These are phyloP conservation scores for Dryas alaskensis DNA, from an alignment of 306 rosid species.

Conservation along the genomic window DNA sequence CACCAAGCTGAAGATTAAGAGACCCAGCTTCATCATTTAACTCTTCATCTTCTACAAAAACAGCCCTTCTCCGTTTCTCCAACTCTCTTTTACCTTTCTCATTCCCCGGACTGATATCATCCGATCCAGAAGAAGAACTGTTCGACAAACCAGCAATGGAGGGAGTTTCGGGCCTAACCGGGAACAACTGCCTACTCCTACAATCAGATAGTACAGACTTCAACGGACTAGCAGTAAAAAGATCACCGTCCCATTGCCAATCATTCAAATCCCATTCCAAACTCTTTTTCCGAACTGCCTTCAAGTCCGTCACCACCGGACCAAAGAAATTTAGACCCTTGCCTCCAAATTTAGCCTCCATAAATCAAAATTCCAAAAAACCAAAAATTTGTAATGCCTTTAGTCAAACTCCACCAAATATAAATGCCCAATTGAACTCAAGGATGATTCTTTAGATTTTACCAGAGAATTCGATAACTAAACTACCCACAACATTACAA, in stretches of 20 bases:
- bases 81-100: conserved; percentile 58
- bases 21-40: conserved; percentile 49
- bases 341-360: conserved; percentile 69
- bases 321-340: conserved; percentile 47
- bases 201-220: conserved; percentile 48
- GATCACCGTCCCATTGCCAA: conserved; percentile 91
- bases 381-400: background rate
- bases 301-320: conserved; percentile 46
- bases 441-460: background rate
- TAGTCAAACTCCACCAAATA: conserved; percentile 14
- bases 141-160: conserved; percentile 56
- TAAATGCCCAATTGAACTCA: conserved; percentile 22
- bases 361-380: conserved; percentile 21
- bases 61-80: conserved; percentile 68
- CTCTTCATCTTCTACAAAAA: conserved; percentile 53
- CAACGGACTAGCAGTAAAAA: conserved; percentile 57
- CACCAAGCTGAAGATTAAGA: conserved; percentile 65
- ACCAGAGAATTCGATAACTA: conserved; percentile 24
- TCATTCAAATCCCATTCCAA: conserved; percentile 77
- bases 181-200: conserved; percentile 57
- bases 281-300: conserved; percentile 51
- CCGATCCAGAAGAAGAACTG: conserved; percentile 76
- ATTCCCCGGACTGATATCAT: conserved; percentile 49
- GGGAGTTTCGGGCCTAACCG: conserved; percentile 47
- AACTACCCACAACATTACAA: conserved; percentile 3